Evolutionary conservation across 768 basidiomycete genomes (phyloP).

Genomic region (Suillus bovinus): DNA sequence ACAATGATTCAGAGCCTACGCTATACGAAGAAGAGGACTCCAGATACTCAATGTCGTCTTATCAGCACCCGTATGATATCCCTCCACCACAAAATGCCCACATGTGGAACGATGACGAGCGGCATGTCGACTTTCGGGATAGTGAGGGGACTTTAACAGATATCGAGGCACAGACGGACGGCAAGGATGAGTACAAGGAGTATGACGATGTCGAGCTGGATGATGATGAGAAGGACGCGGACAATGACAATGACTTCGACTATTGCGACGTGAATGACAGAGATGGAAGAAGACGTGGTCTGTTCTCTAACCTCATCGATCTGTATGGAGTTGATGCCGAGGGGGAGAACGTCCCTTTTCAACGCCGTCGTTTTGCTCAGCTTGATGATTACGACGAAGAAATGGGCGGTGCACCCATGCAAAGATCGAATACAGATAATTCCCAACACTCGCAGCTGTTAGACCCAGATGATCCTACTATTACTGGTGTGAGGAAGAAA

Average conservation of each 20-base stretch:
- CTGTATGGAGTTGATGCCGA: slow-evolving; percentile 26
- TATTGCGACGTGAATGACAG: slow-evolving; percentile 22
- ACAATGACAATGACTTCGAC: neutral
- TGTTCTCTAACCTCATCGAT: slow-evolving; percentile 32
- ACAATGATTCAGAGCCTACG: neutral
- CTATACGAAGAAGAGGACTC: slow-evolving; percentile 24
- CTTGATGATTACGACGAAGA: slow-evolving; percentile 14
- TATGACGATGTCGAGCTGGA: slow-evolving; percentile 23
- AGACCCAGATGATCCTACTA: slow-evolving; percentile 72
- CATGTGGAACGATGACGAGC: slow-evolving; percentile 18
- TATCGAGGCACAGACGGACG: slow-evolving; percentile 23
- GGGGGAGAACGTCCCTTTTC: slow-evolving; percentile 3
- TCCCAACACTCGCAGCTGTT: slow-evolving; percentile 54
- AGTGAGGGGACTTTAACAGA: slow-evolving; percentile 22
- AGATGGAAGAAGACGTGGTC: slow-evolving; percentile 27
- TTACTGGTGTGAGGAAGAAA: slow-evolving; percentile 56
- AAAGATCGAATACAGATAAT: slow-evolving; percentile 44
- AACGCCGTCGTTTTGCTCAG: slow-evolving; percentile 5
- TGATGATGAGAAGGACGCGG: slow-evolving; percentile 6
- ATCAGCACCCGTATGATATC: slow-evolving; percentile 64
- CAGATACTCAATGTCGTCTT: slow-evolving; percentile 53
- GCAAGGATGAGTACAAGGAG: slow-evolving; percentile 9
- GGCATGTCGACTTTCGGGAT: slow-evolving; percentile 42
- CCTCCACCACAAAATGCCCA: slow-evolving; percentile 49
- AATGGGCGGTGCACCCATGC: slow-evolving; percentile 11